phyloP scores from a whole-genome alignment of 768 basidiomycete species.

The Lentinus tigrinus region DNA sequence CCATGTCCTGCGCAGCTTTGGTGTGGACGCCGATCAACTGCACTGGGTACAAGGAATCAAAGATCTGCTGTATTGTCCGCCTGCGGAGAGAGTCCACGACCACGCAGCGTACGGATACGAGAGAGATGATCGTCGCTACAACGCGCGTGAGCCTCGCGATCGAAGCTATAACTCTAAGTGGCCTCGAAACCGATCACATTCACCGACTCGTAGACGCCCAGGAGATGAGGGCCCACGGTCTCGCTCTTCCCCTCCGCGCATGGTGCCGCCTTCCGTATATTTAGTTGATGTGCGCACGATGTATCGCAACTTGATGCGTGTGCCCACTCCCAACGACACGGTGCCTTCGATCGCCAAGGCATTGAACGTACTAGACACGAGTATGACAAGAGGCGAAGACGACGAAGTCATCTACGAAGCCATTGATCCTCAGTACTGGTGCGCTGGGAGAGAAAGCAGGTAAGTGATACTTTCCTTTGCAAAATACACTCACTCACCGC shows the following conservation, averaged over 20 bases:
- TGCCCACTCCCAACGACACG: background rate
- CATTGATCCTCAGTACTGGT: slow-evolving; percentile 15
- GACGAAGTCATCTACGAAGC: slow-evolving; percentile 5
- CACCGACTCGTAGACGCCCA: slow-evolving; percentile 1
- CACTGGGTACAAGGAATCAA: slow-evolving; percentile 42
- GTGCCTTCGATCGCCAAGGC: slow-evolving; percentile 7
- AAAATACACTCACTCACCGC: background rate
- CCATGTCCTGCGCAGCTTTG: slow-evolving; percentile 40
- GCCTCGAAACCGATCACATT: slow-evolving; percentile 4
- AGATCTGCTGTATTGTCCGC: slow-evolving; percentile 26
- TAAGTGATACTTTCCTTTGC: background rate
- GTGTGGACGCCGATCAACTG: slow-evolving; percentile 35
- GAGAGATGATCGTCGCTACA: background rate
- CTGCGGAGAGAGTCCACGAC: background rate
- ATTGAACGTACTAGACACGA: slow-evolving; percentile 12
- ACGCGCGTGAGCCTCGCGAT: background rate
- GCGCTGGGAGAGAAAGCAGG: slow-evolving; percentile 29
- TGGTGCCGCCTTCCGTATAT: slow-evolving; percentile 9
- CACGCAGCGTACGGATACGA: background rate
- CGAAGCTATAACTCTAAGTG: background rate
- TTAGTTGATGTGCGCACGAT: slow-evolving; percentile 23
- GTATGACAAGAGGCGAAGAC: slow-evolving; percentile 1
- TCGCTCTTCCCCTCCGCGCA: slow-evolving; percentile 4
- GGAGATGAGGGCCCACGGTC: background rate
- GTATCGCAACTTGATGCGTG: slow-evolving; percentile 16